Percentiles rank a stretch among this genome's conserved stretches.
phyloP scores from a whole-genome alignment of 371 early-diverging fungal species.

The Mortierella sp. region DNA sequence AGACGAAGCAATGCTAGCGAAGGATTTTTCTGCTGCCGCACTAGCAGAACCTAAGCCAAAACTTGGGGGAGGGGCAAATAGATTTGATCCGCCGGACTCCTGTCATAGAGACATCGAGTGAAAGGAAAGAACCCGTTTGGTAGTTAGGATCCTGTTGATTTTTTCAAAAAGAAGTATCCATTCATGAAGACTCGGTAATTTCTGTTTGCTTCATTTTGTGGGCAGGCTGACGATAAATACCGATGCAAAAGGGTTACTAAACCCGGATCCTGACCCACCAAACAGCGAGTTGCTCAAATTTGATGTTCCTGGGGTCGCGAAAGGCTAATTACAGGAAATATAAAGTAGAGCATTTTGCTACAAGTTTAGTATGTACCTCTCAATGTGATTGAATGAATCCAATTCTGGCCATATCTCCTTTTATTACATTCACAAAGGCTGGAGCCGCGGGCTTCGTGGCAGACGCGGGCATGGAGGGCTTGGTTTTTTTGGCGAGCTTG shows the following conservation, averaged over 20 bases:
- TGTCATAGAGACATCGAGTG: too few species aligned
- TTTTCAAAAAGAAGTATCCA: too few species aligned
- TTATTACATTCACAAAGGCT: slow-evolving; percentile 19
- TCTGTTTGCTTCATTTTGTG: too few species aligned
- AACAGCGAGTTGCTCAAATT: slow-evolving; percentile 47
- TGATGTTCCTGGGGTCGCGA: slow-evolving; percentile 48
- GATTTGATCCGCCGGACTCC: slow-evolving; percentile 11
- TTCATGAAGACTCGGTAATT: too few species aligned
- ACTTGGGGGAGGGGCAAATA: slow-evolving; percentile 44
- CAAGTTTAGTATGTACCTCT: background rate
- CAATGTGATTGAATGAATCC: background rate
- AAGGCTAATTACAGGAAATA: slow-evolving; percentile 21
- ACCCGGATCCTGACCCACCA: slow-evolving; percentile 37
- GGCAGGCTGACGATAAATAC: slow-evolving; percentile 9
- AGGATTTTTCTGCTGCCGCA: slow-evolving; percentile 21
- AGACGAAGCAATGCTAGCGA: slow-evolving; percentile 33
- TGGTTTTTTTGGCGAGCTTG: slow-evolving; percentile 59
- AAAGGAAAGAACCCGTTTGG: too few species aligned
- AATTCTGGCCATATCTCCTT: background rate
- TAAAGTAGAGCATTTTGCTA: background rate
- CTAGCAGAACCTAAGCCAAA: slow-evolving; percentile 29
- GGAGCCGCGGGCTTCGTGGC: slow-evolving; percentile 23
- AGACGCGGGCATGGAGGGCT: slow-evolving; percentile 22
- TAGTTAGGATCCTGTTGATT: too few species aligned
- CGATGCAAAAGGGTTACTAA: slow-evolving; percentile 43